Percentiles rank a stretch among this genome's conserved stretches.
Evolutionary conservation across 805 yeast genomes (phyloP).

Genomic region (Saccharomycopsis schoenii): DNA sequence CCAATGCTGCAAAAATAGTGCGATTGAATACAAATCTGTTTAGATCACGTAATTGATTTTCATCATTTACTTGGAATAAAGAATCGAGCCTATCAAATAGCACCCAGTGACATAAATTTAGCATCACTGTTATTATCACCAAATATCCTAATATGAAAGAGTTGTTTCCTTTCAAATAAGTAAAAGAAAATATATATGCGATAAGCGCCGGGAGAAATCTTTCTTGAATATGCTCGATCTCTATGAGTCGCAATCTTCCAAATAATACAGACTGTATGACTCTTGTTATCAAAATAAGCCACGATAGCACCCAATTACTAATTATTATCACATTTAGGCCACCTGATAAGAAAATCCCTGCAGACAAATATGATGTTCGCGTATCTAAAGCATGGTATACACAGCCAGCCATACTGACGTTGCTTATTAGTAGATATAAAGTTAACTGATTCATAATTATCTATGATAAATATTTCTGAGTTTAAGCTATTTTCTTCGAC

Average conservation of each 20-base stretch:
- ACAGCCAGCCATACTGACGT: constrained; percentile 27
- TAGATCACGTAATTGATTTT: constrained; percentile 19
- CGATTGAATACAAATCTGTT: constrained; percentile 19
- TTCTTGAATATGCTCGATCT: constrained; percentile 64
- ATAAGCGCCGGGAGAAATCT: constrained; percentile 56
- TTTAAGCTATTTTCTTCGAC: background rate
- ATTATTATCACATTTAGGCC: constrained; percentile 36
- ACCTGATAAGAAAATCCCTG: constrained; percentile 40
- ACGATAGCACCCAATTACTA: constrained; percentile 35
- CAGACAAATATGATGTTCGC: constrained; percentile 29
- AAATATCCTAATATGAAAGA: constrained; percentile 34
- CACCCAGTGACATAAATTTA: constrained; percentile 73
- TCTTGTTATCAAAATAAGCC: constrained; percentile 34
- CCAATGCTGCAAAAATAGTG: background rate
- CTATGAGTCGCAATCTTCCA: constrained; percentile 68
- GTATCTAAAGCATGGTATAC: constrained; percentile 22
- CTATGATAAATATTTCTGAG: background rate
- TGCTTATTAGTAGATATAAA: constrained; percentile 21
- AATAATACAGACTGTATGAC: constrained; percentile 45
- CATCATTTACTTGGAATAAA: constrained; percentile 25
- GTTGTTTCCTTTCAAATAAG: constrained; percentile 41
- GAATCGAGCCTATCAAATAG: constrained; percentile 42
- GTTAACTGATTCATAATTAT: background rate
- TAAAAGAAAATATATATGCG: constrained; percentile 47
- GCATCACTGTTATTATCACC: constrained; percentile 34